Evolutionary conservation across 2,329 filamentous ascomycete genomes (phyloP), one percentile per base, ranked within the genome.

Genomic region (Periconia sp.): DNA sequence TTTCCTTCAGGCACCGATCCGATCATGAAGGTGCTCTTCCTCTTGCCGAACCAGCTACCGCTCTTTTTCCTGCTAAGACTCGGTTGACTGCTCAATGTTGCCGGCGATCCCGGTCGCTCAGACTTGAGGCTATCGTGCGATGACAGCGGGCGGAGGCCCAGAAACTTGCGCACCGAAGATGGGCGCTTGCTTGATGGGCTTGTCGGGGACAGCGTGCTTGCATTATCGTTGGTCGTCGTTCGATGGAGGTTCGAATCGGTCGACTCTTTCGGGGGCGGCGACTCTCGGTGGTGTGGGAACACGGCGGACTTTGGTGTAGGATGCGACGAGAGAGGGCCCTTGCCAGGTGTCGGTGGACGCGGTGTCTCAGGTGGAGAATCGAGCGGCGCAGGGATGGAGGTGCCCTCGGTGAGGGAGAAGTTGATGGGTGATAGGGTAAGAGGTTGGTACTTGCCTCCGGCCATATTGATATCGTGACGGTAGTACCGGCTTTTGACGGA

Each of bases 351-450:
- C 8, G 68, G 68, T 13, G 66, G 68, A 22, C 68, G 68, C 17
- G 67, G 66, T 10, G 65, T 62, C 12, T 65, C 57, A 38, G 69
- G 69, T 32, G 70, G 70, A 29, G 68, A 69, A 47, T 70, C 68
- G 44, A 51, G 67, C 33, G 70, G 70, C 22, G 70, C 68, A 25
- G 69, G 70, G 51, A 72, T 72, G 40, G 65, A 61, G 35, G 70
- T 72, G 44, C 70, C 70, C 31, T 70, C 69, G 24, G 70, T 73
- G 40, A 72, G 65, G 32, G 69, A 72, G 62, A 72, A 70, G 52
- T 70, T 65, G 59, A 72, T 64, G 36, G 69, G 69, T 24, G 58
- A 55, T 22, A 70, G 56, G 35, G 66, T 68, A 42, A 69, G 56
- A 42, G 66, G 66, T 53, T 68, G 62, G 58, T 63, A 69, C 41